phyloP scores from a whole-genome alignment of 1,284 basidiomycete genomes.

The Takashimella tepidaria region DNA sequence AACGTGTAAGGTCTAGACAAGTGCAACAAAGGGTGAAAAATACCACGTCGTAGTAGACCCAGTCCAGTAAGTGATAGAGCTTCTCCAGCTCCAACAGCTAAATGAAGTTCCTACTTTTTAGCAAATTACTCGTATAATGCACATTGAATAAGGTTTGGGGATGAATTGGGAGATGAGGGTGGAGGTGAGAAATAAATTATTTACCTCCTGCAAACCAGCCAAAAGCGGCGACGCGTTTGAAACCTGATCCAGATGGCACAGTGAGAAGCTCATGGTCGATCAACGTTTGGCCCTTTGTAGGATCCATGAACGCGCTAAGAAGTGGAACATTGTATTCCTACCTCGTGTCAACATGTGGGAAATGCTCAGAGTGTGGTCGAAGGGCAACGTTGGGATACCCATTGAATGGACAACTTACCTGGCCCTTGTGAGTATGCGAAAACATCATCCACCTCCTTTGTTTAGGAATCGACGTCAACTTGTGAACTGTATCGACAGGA shows the following conservation, averaged over 20 bases:
- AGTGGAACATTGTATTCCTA: slow-evolving; percentile 79
- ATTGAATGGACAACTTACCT: slow-evolving; percentile 22
- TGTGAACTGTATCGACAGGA: slow-evolving; percentile 58
- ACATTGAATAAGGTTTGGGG: too few relatives aligned
- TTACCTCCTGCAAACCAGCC: slow-evolving; percentile 81
- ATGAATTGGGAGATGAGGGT: not conserved
- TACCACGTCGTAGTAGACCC: slow-evolving; percentile 66
- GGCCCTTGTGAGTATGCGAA: slow-evolving; percentile 75
- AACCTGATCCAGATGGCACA: slow-evolving; percentile 32
- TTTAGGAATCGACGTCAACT: slow-evolving; percentile 15
- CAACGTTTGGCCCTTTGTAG: slow-evolving; percentile 52
- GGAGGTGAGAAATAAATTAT: slow-evolving; percentile 26
- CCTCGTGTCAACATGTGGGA: too few relatives aligned
- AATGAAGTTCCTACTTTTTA: too few relatives aligned
- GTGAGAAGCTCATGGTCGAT: slow-evolving; percentile 82
- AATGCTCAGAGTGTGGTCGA: too few relatives aligned
- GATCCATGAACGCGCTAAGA: slow-evolving; percentile 59
- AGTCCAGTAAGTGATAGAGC: slow-evolving; percentile 72
- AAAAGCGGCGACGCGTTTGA: slow-evolving; percentile 77
- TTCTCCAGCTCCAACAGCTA: slow-evolving; percentile 78
- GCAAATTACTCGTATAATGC: too few relatives aligned
- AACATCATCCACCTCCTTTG: slow-evolving; percentile 62
- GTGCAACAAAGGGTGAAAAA: slow-evolving; percentile 67
- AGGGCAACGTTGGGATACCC: not conserved
- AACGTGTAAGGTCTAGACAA: slow-evolving; percentile 74